Conservation (phyloP, 177 flowering plant species). For the Telopea speciosissima region DNA sequence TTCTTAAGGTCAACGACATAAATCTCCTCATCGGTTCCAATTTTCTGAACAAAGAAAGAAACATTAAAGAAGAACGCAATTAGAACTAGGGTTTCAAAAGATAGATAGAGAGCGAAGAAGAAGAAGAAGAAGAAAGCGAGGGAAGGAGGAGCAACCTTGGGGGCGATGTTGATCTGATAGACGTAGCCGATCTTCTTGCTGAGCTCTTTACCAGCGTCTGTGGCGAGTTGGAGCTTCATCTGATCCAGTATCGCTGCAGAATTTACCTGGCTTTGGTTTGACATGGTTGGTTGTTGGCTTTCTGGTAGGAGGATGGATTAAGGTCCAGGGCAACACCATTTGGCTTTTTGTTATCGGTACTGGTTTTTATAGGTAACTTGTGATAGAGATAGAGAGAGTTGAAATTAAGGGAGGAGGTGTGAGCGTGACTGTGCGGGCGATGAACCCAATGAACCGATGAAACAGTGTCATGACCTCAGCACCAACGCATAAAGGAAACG, state of each 20-base stretch:
- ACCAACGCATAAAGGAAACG: too few species aligned
- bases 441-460: too few species aligned
- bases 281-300: conserved; percentile 8
- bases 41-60: conserved; percentile 43
- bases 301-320: too few species aligned
- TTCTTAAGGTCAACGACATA: conserved; percentile 85
- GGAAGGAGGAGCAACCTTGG: conserved; percentile 47
- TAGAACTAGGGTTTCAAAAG: conserved; percentile 6
- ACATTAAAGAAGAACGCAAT: too few species aligned
- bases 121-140: conserved; percentile 11
- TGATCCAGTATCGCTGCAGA: conserved; percentile 69
- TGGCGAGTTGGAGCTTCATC: conserved; percentile 69
- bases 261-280: conserved; percentile 35
- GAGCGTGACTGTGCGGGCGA: too few species aligned
- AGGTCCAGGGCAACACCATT: too few species aligned
- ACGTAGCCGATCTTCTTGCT: conserved; percentile 72
- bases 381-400: too few species aligned
- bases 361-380: too few species aligned
- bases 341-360: too few species aligned
- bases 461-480: too few species aligned
- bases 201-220: conserved; percentile 74
- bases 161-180: conserved; percentile 78
- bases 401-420: too few species aligned
- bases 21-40: conserved; percentile 69
- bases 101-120: too few species aligned